Evolutionary conservation across 1,139 yeast species (phyloP).

Genomic region (Lipomyces yarrowii): DNA sequence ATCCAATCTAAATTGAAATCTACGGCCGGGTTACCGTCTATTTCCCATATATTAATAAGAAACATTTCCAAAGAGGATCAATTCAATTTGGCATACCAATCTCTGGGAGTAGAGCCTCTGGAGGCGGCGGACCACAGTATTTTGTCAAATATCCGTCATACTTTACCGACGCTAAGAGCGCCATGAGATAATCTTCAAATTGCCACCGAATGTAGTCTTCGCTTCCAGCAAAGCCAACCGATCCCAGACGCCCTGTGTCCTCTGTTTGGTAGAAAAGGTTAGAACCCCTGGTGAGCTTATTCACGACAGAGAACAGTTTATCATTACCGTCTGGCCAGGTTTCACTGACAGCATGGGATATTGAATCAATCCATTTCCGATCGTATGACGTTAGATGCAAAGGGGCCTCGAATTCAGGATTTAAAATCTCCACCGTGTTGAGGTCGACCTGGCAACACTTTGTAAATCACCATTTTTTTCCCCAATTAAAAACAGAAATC

Average conservation of each 20-base stretch:
- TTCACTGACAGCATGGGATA: constrained; percentile 44
- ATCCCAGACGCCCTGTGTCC: constrained; percentile 36
- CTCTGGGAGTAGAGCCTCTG: constrained; percentile 40
- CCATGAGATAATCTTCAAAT: constrained; percentile 86
- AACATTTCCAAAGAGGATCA: neutral
- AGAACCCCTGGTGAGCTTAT: constrained; percentile 33
- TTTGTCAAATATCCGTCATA: constrained; percentile 59
- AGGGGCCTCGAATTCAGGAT: constrained; percentile 47
- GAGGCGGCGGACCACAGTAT: constrained; percentile 45
- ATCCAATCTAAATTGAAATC: constrained; percentile 55
- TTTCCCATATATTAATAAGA: constrained; percentile 6
- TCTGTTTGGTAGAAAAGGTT: constrained; percentile 4
- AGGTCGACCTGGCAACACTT: constrained; percentile 46
- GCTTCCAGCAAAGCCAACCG: constrained; percentile 61
- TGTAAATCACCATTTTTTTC: neutral
- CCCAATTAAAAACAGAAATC: no score
- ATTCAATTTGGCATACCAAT: constrained; percentile 34
- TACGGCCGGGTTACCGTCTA: constrained; percentile 48
- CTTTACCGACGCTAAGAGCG: constrained; percentile 72
- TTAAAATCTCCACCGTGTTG: constrained; percentile 51
- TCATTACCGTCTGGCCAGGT: constrained; percentile 51
- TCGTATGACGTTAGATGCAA: constrained; percentile 65
- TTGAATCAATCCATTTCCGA: constrained; percentile 67
- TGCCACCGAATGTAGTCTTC: constrained; percentile 87
- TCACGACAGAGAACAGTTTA: constrained; percentile 48